phyloP scores from a whole-genome alignment of 2,329 filamentous ascomycete species.

The Fusarium proliferatum region DNA sequence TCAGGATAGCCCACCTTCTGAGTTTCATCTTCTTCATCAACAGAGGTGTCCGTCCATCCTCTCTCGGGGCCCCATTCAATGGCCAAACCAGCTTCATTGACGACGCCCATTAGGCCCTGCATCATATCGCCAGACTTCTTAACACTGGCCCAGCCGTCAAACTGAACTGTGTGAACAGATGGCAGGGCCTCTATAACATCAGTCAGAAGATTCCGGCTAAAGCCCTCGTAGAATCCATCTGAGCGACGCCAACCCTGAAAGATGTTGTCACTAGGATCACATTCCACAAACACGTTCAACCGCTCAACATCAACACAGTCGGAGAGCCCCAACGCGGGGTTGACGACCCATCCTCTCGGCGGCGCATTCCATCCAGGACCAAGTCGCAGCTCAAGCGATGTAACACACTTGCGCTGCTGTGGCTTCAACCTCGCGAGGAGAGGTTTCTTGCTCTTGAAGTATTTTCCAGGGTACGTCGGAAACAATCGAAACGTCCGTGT shows the following conservation, averaged over 20 bases:
- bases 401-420: conserved; percentile 68
- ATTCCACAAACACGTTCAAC: conserved; percentile 76
- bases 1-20: conserved; percentile 6
- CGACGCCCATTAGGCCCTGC: conserved; percentile 66
- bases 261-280: conserved; percentile 74
- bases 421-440: conserved; percentile 74
- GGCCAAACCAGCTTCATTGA: conserved; percentile 58
- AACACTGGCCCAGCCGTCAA: conserved; percentile 76
- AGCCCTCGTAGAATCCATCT: conserved; percentile 76
- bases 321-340: conserved; percentile 69
- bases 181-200: conserved; percentile 68
- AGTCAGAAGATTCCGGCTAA: conserved; percentile 68
- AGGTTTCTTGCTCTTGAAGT: conserved; percentile 79
- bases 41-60: conserved; percentile 68
- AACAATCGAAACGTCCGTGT: conserved; percentile 73
- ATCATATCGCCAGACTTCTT: conserved; percentile 74
- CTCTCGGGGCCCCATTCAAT: conserved; percentile 76
- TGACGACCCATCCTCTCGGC: conserved; percentile 76
- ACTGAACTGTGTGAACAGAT: conserved; percentile 68
- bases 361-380: conserved; percentile 79
- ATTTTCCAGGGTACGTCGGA: conserved; percentile 70
- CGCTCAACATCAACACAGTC: conserved; percentile 70
- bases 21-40: conserved; percentile 36
- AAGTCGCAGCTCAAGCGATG: conserved; percentile 74
- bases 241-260: conserved; percentile 75